Evolutionary conservation across 177 flowering plant genomes (phyloP), one percentile per base, ranked within the genome.

Genomic region (Telopea speciosissima): DNA sequence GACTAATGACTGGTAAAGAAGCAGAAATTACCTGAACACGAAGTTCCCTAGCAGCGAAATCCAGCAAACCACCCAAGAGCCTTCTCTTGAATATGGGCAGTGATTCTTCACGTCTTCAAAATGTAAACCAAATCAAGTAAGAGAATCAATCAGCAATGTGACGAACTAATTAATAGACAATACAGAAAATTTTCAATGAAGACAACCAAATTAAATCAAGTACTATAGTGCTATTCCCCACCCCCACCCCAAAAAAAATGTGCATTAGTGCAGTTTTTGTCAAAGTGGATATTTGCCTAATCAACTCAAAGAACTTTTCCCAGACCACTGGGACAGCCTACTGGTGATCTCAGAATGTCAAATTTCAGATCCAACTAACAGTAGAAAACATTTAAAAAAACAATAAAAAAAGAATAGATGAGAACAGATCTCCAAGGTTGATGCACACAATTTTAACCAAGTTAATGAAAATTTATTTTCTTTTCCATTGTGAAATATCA

Each of bases 61-160:
- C 99, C 65, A 93, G 83, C 88, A 96, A 86, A 61, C 84, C 88
- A 71, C 98, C 93, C 81, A 96, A 81, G 54, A 96, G 93, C 85
- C 95, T 90, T 82, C 99, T 88, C 76, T 96, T 96, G 77, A 93
- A 96, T 65, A 91, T 81, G n/a, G 99, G 97, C 80, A 96, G 77
- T 63, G 97, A 91, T 75, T 91, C 97, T 77, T 96, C 99, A 42
- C 99, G 99, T 79, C 99, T 36, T 96, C 78, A 70, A 80, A 76
- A 72, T 22, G 40, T 70, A n/a, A 54, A 73, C 33, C 60, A 62
- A 40, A 66, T 23, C 7, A 42, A 56, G 59, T 25, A 45, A 69
- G 25, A 24, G 45, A 11, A 42, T 28, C 36, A 62, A 24, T 25
- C 7, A 26, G 5, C 19, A 62, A 62, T 11, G 21, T 40, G 12